Conservation (phyloP, 1,139 yeast species). For the Kurtzmaniella natalensis region DNA sequence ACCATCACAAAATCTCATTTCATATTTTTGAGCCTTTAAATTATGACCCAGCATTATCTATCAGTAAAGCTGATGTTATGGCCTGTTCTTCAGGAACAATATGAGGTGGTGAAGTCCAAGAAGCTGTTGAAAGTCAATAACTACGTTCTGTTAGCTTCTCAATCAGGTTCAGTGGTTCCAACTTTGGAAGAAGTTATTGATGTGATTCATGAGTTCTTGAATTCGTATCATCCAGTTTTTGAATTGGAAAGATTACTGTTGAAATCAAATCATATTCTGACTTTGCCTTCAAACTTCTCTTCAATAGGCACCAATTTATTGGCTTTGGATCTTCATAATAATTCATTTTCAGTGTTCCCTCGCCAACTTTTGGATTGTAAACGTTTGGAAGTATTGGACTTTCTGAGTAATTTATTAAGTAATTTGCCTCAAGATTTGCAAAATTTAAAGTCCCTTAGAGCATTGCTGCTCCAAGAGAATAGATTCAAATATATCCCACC, state of each 20-base stretch:
- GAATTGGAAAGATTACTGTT: constrained; percentile 51
- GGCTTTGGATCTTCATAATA: constrained; percentile 65
- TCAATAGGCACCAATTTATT: constrained; percentile 42
- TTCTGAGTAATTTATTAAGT: constrained; percentile 53
- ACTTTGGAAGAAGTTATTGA: constrained; percentile 22
- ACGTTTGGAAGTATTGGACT: constrained; percentile 61
- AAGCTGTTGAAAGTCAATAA: constrained; percentile 20
- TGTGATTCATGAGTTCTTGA: constrained; percentile 20
- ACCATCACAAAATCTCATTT: neutral
- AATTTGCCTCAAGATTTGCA: constrained; percentile 40
- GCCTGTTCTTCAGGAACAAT: constrained; percentile 22
- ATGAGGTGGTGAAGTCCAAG: constrained; percentile 19
- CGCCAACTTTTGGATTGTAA: constrained; percentile 33
- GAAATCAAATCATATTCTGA: constrained; percentile 45
- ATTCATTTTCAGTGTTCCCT: constrained; percentile 54
- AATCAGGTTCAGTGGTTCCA: neutral
- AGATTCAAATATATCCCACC: constrained; percentile 56
- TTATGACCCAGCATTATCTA: constrained; percentile 13
- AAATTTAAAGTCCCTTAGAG: constrained; percentile 43
- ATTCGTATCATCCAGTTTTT: constrained; percentile 26
- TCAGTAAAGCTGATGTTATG: constrained; percentile 11
- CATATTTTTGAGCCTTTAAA: neutral
- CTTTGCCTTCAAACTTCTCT: constrained; percentile 46
- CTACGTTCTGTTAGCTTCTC: constrained; percentile 1
- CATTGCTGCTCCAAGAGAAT: constrained; percentile 63